Conservation (phyloP, 495 filamentous ascomycete genomes). For the Aspergillus baeticus region DNA sequence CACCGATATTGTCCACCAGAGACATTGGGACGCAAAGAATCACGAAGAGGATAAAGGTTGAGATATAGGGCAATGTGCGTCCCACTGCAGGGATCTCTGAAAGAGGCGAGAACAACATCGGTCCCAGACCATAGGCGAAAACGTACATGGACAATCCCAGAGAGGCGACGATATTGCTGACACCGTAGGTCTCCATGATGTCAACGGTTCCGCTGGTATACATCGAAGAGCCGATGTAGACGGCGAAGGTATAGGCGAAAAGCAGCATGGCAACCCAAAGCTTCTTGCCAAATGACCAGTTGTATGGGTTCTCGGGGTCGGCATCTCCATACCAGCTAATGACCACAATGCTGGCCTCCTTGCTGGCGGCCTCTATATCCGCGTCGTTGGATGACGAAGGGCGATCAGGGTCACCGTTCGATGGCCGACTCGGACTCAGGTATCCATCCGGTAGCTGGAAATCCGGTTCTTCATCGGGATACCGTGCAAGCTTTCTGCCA, state of each 20-base stretch:
- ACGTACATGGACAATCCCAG: conserved; percentile 49
- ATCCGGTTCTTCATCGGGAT: no score
- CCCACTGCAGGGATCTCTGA: neutral
- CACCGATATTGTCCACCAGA: conserved; percentile 18
- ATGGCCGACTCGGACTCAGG: no score
- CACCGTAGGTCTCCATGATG: neutral
- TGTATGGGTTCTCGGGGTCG: conserved; percentile 41
- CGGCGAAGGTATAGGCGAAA: conserved; percentile 17
- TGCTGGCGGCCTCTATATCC: no score
- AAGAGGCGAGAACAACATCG: conserved; percentile 13
- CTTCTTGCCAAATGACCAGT: conserved; percentile 37
- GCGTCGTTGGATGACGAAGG: no score
- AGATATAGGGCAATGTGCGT: conserved; percentile 36
- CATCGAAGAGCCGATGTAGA: conserved; percentile 24
- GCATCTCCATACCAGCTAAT: no score
- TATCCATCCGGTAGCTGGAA: no score
- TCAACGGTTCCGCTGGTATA: neutral
- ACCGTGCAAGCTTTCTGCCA: no score
- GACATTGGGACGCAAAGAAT: conserved; percentile 45
- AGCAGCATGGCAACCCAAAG: conserved; percentile 16
- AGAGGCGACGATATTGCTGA: conserved; percentile 30
- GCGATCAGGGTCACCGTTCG: no score
- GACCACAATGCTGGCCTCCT: no score
- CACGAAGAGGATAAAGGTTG: conserved; percentile 47
- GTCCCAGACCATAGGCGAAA: conserved; percentile 36